Conservation (phyloP, 1,139 yeast species). For the Meyerozyma guilliermondii region DNA sequence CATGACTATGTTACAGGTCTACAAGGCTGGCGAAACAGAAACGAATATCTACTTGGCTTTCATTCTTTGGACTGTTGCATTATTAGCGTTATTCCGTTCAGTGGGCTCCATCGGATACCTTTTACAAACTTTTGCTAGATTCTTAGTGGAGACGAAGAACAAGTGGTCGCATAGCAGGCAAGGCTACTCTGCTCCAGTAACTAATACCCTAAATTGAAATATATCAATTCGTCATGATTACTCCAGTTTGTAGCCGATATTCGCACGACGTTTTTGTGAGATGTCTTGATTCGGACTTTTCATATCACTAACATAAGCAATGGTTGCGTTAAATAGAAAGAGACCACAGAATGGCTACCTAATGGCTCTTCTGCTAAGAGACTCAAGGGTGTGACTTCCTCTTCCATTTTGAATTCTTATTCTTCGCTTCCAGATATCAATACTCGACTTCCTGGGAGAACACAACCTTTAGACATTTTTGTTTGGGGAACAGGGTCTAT, state of each 20-base stretch:
- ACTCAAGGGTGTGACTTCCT: constrained; percentile 33
- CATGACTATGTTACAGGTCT: constrained; percentile 83
- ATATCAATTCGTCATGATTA: not conserved
- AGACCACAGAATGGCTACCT: constrained; percentile 18
- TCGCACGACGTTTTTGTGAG: not conserved
- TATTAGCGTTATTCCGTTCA: constrained; percentile 73
- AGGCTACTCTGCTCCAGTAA: constrained; percentile 34
- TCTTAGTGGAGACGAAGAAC: constrained; percentile 36
- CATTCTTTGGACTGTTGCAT: constrained; percentile 89
- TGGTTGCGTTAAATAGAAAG: constrained; percentile 45
- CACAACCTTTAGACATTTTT: constrained; percentile 63
- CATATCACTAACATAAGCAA: constrained; percentile 8
- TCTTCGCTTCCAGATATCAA: constrained; percentile 46
- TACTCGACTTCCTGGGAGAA: constrained; percentile 31
- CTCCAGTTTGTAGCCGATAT: not conserved
- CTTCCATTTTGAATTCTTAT: constrained; percentile 42
- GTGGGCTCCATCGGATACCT: constrained; percentile 71
- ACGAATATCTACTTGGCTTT: constrained; percentile 71
- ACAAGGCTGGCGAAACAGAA: constrained; percentile 52
- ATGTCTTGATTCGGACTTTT: not conserved
- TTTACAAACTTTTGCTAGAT: constrained; percentile 33
- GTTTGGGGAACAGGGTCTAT: constrained; percentile 97
- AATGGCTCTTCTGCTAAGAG: constrained; percentile 17
- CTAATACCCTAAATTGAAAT: constrained; percentile 28
- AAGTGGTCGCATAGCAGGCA: constrained; percentile 38